Conservation (phyloP, 1,284 basidiomycete genomes). For the Spongiforma sp. region DNA sequence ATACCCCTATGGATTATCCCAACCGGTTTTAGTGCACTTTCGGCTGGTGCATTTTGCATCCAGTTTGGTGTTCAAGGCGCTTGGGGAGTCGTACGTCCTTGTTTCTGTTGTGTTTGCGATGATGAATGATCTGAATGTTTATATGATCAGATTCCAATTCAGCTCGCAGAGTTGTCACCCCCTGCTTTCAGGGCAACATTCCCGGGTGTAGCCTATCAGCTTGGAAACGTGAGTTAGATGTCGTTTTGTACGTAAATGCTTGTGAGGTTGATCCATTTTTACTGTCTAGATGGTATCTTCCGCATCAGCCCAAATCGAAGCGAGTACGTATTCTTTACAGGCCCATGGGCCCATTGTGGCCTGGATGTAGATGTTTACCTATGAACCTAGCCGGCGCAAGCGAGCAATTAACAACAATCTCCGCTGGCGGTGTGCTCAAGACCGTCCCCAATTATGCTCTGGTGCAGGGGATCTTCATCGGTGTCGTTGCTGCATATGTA, state of each 20-base stretch:
- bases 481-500: conserved; percentile 71
- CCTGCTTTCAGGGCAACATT: conserved; percentile 94
- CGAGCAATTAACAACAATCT: too few relatives aligned
- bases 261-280: neutral
- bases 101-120: neutral
- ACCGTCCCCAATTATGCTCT: conserved; percentile 82
- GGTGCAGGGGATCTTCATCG: conserved; percentile 89
- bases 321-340: conserved; percentile 87
- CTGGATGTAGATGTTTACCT: conserved; percentile 84
- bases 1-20: conserved; percentile 91
- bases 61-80: conserved; percentile 88
- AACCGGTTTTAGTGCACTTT: conserved; percentile 61
- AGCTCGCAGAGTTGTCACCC: conserved; percentile 88
- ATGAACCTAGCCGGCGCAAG: conserved; percentile 53
- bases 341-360: too few relatives aligned
- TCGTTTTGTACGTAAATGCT: neutral
- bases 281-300: conserved; percentile 80
- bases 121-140: neutral
- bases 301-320: conserved; percentile 91
- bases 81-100: conserved; percentile 71
- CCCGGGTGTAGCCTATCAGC: conserved; percentile 90
- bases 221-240: conserved; percentile 62
- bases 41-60: conserved; percentile 85
- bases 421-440: conserved; percentile 49
- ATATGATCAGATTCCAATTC: conserved; percentile 72